Conservation (phyloP, 2,329 filamentous ascomycete species). For the Talaromyces sp. region DNA sequence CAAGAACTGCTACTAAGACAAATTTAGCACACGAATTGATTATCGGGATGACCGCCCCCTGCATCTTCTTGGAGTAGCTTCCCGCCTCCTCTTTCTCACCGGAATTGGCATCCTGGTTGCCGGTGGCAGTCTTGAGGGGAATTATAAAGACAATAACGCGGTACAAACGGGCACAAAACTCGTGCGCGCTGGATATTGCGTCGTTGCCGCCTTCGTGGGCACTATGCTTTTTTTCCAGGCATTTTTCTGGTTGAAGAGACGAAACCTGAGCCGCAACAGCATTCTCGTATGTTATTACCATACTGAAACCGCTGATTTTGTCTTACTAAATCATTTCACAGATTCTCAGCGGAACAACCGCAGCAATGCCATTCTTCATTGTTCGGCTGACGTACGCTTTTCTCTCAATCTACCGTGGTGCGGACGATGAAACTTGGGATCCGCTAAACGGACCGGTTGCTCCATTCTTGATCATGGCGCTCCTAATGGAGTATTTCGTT, state of each 20-base stretch:
- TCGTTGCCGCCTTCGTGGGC: conserved; percentile 16
- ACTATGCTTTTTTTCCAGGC: conserved; percentile 15
- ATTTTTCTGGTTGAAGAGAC: conserved; percentile 17
- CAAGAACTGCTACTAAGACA: not conserved
- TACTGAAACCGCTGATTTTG: not conserved
- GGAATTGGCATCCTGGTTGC: conserved; percentile 17
- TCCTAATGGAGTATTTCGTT: conserved; percentile 18
- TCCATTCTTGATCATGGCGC: conserved; percentile 18
- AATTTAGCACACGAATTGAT: conserved; percentile 3
- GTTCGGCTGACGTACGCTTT: conserved; percentile 20
- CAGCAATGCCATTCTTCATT: conserved; percentile 19
- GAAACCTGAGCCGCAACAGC: conserved; percentile 11
- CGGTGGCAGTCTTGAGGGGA: conserved; percentile 17
- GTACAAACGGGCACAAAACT: conserved; percentile 14
- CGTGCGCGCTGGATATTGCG: conserved; percentile 18
- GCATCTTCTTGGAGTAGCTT: conserved; percentile 8
- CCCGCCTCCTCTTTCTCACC: conserved; percentile 16
- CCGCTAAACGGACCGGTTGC: conserved; percentile 16
- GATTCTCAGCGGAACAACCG: conserved; percentile 13
- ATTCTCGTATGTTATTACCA: conserved; percentile 10
- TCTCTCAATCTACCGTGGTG: conserved; percentile 16
- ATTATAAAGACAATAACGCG: conserved; percentile 8
- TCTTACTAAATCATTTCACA: not conserved
- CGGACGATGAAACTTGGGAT: conserved; percentile 15
- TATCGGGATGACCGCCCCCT: conserved; percentile 9